phyloP scores from a whole-genome alignment of 345 rosid genomes.

The Cardamine resedifolia region DNA sequence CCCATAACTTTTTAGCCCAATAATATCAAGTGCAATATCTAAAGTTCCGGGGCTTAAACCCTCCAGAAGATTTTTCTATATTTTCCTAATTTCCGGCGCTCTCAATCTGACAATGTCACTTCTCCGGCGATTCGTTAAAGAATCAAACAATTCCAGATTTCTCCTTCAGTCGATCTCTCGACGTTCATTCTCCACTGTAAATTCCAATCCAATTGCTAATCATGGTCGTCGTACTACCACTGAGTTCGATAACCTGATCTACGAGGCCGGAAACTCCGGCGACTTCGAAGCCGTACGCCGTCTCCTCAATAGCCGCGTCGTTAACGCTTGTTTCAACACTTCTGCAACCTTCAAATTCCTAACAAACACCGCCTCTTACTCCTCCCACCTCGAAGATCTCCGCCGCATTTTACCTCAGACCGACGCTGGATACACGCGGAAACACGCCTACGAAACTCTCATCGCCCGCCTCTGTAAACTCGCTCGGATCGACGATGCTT shows the following conservation, averaged over 20 bases:
- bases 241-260: conserved; percentile 57
- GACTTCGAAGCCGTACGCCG: conserved; percentile 53
- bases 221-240: conserved; percentile 48
- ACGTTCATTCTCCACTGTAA: conserved; percentile 34
- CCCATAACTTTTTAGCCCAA: not conserved
- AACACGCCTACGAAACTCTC: conserved; percentile 55
- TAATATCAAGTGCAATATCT: not conserved
- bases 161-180: conserved; percentile 8
- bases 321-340: conserved; percentile 59
- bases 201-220: conserved; percentile 9
- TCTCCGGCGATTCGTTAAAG: conserved; percentile 30
- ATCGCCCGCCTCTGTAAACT: conserved; percentile 64
- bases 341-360: conserved; percentile 69
- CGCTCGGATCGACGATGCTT: conserved; percentile 41
- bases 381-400: conserved; percentile 48
- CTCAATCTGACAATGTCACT: conserved; percentile 26
- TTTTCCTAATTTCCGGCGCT: not conserved
- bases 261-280: conserved; percentile 49
- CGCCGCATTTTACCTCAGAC: conserved; percentile 45
- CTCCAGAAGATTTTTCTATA: not conserved
- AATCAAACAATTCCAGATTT: conserved; percentile 10
- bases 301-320: conserved; percentile 61
- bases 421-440: conserved; percentile 53
- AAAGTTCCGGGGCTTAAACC: not conserved
- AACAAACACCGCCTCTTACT: conserved; percentile 43